Conservation (phyloP, 208 protist species). For the Acanthamoeba lenticulata region DNA sequence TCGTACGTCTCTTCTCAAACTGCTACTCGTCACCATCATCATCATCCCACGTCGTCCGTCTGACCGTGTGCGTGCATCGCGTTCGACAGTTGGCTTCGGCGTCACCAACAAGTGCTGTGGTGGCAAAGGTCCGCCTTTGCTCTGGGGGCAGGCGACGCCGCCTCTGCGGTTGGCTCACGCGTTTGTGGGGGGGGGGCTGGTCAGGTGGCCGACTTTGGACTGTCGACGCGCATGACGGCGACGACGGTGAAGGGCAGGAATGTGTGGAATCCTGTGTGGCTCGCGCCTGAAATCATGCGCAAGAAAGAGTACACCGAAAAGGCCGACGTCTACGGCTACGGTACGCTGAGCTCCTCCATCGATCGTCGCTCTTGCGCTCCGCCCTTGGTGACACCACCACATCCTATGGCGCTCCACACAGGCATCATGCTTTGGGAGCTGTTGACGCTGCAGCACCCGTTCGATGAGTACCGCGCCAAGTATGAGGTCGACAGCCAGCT, state of each 20-base stretch:
- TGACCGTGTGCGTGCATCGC: neutral
- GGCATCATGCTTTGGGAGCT: conserved; percentile 65
- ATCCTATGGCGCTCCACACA: neutral
- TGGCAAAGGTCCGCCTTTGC: conserved; percentile 21
- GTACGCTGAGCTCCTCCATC: neutral
- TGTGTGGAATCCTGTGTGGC: conserved; percentile 68
- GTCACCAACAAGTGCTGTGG: neutral
- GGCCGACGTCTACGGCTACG: conserved; percentile 59
- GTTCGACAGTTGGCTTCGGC: conserved; percentile 42
- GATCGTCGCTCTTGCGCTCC: neutral
- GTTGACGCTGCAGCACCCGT: conserved; percentile 21
- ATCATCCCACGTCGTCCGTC: neutral
- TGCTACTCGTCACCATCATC: neutral
- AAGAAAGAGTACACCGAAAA: conserved; percentile 68
- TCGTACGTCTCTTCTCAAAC: conserved; percentile 34
- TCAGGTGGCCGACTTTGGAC: conserved; percentile 59
- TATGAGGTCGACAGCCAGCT: conserved; percentile 62
- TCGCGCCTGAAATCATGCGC: conserved; percentile 65
- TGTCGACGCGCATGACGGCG: conserved; percentile 65
- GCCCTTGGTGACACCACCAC: neutral
- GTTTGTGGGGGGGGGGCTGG: neutral
- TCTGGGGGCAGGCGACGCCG: neutral
- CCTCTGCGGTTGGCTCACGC: neutral
- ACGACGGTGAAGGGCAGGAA: conserved; percentile 53
- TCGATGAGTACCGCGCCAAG: conserved; percentile 63